phyloP scores from a whole-genome alignment of 768 basidiomycete genomes.

The Russula sp. region DNA sequence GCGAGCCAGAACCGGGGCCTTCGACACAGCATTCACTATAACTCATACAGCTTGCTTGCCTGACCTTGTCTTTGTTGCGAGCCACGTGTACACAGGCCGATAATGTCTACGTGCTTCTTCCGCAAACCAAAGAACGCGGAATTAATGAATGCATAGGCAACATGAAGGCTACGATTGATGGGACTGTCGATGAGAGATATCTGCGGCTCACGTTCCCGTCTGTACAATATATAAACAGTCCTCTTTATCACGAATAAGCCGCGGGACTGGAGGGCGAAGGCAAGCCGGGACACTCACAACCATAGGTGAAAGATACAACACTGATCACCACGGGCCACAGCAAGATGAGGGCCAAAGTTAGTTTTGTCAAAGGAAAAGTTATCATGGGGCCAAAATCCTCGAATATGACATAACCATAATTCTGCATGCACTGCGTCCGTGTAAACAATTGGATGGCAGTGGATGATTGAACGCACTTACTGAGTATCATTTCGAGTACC shows the following conservation, averaged over 20 bases:
- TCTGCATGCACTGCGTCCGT: background rate
- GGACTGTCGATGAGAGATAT: constrained; percentile 23
- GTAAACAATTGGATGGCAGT: background rate
- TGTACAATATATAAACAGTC: constrained; percentile 25
- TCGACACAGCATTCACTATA: too few species aligned
- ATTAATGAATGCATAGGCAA: too few species aligned
- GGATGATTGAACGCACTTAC: background rate
- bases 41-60: too few species aligned
- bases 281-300: constrained; percentile 27
- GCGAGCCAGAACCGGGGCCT: too few species aligned
- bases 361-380: constrained; percentile 28
- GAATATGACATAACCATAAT: background rate
- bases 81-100: background rate
- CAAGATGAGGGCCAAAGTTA: constrained; percentile 28
- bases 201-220: constrained; percentile 25
- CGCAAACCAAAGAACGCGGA: background rate
- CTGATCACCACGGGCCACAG: constrained; percentile 23
- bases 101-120: background rate
- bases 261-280: background rate
- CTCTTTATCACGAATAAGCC: constrained; percentile 18
- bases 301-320: constrained; percentile 30
- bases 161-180: constrained; percentile 34
- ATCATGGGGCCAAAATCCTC: constrained; percentile 44
- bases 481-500: too few species aligned
- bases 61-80: background rate